phyloP scores from a whole-genome alignment of 164 flowering plant genomes.

The Nymphaea colorata region DNA sequence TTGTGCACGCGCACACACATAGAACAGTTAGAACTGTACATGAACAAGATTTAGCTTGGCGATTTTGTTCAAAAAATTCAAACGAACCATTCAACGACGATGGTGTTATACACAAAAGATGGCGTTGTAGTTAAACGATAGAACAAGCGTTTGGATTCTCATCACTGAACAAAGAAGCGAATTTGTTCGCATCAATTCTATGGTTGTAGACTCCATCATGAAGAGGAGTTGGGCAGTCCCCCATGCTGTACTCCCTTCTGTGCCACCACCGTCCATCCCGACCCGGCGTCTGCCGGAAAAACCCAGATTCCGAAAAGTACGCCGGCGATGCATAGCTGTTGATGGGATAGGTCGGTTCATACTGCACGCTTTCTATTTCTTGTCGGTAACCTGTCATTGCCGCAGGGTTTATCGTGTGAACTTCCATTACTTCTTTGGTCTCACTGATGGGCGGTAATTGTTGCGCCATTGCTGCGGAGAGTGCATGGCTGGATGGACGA shows the following conservation, averaged over 20 bases:
- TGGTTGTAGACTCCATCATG: conserved; percentile 6
- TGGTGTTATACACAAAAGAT: not conserved
- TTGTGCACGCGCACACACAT: too few relatives aligned
- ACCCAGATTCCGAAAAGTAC: not conserved
- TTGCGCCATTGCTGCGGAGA: not conserved
- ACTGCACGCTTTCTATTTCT: not conserved
- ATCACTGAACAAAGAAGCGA: conserved; percentile 7
- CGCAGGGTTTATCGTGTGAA: not conserved
- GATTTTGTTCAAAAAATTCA: too few relatives aligned
- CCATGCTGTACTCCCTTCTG: conserved; percentile 3
- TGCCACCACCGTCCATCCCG: not conserved
- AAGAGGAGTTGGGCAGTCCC: conserved; percentile 4
- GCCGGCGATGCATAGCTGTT: not conserved
- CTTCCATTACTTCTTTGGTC: conserved; percentile 4
- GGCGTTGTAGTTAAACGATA: conserved; percentile 1
- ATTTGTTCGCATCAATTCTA: not conserved
- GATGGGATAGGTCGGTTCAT: not conserved
- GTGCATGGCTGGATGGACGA: not conserved
- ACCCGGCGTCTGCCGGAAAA: not conserved
- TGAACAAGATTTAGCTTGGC: too few relatives aligned
- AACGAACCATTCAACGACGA: not conserved
- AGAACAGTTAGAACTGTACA: too few relatives aligned
- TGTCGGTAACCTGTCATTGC: not conserved
- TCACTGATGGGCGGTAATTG: not conserved
- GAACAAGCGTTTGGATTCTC: conserved; percentile 11